A percentile compares a stretch with the other conserved stretches of the same genome.
Conservation (phyloP, 2,329 filamentous ascomycete genomes). For the Trichocomaceae sp. region DNA sequence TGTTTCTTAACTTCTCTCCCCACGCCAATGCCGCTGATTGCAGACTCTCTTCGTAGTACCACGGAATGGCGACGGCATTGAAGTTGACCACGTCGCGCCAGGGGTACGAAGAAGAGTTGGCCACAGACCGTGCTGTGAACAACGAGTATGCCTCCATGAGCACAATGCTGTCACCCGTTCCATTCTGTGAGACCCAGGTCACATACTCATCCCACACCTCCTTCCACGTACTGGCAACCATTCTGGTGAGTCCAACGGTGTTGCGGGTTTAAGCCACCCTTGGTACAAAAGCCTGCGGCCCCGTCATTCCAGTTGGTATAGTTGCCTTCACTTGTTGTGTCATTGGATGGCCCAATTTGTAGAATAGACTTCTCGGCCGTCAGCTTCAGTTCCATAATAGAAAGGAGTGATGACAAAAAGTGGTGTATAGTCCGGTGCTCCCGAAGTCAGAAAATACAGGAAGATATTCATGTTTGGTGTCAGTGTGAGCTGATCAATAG, state of each 20-base stretch:
- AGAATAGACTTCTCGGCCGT: conserved; percentile 23
- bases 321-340: conserved; percentile 18
- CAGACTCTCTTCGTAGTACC: conserved; percentile 29
- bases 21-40: conserved; percentile 18
- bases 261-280: conserved; percentile 35
- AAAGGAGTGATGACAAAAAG: conserved; percentile 24
- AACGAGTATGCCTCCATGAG: conserved; percentile 30
- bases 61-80: conserved; percentile 24
- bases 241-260: conserved; percentile 26
- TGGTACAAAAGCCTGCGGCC: conserved; percentile 31
- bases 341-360: conserved; percentile 23
- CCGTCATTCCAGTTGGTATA: conserved; percentile 29
- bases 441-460: conserved; percentile 24
- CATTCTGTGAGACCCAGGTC: conserved; percentile 28
- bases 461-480: conserved; percentile 32
- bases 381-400: conserved; percentile 29
- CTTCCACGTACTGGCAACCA: conserved; percentile 34
- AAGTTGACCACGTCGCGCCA: conserved; percentile 28
- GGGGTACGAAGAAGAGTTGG: conserved; percentile 24
- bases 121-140: conserved; percentile 21
- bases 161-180: conserved; percentile 29
- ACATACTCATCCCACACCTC: conserved; percentile 35
- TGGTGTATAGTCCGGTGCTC: conserved; percentile 13
- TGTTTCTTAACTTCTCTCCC: no score
- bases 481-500: conserved; percentile 32